Evolutionary conservation across 164 flowering plant genomes (phyloP), one percentile per base, ranked within the genome.

Genomic region (Magnolia sinica): DNA sequence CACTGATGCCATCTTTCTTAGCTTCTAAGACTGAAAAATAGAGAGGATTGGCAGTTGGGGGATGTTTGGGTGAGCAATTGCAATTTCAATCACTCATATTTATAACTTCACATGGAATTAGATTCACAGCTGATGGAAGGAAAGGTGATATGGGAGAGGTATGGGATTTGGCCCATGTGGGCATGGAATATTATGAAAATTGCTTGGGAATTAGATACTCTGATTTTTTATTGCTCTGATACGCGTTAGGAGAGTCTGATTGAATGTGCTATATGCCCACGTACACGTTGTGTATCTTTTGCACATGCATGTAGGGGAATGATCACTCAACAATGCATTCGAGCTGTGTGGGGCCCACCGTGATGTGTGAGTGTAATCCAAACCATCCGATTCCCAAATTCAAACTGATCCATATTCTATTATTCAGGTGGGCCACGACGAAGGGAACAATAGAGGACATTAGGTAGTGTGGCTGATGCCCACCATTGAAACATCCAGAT

Each of bases 1-100:
- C 78, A 84, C 24, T 73, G 90, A 86, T 76, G 90, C 87, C 90
- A 88, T 88, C 67, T 37, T 63, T 70, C 77, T 68, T 31, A 23
- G 27, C 37, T 49, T 29, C 73, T 71, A 68, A n/a, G 18, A 2
- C 19, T 63, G 22, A 70, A 19, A 16, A 67, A 37, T 23, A 7
- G 52, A 68, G 74, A 73, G 61, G 74, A 11, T 52, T 71, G 31
- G 45, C 6, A 68, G 49, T 18, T 16, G 23, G 20, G 49, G 22
- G 69, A 74, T 49, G 77, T 64, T 79, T 82, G 81, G 73, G 75
- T 74, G 65, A 64, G 70, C 65, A 80, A 8, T 50, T 76, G 70
- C 64, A 20, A 76, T 55, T 16, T 55, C 61, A 55, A 18, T 9
- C 45, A n/a, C 45, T 3, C 3, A 58, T 66, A 75, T 78, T 77